phyloP scores from a whole-genome alignment of 345 rosid genomes.

The Eutrema japonicum region DNA sequence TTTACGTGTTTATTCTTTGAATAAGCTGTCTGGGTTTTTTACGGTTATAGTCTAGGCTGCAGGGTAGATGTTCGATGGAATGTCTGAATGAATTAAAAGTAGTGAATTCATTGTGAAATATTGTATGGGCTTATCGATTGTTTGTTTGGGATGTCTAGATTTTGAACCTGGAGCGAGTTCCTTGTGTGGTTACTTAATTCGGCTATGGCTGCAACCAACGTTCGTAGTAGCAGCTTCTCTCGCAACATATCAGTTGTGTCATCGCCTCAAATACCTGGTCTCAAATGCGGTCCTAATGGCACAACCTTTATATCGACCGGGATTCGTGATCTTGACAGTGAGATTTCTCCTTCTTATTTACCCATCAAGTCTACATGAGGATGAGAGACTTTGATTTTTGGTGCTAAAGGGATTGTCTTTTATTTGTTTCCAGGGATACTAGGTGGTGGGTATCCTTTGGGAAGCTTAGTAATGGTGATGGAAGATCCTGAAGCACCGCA shows the following conservation, averaged over 20 bases:
- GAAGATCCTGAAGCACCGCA: slow-evolving; percentile 98
- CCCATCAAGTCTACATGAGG: slow-evolving; percentile 1
- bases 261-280: slow-evolving; percentile 60
- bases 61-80: slow-evolving; percentile 43
- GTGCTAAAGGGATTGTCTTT: slow-evolving; percentile 29
- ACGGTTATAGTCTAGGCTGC: slow-evolving; percentile 6
- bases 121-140: background rate
- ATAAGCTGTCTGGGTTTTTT: background rate
- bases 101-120: background rate
- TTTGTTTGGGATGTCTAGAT: slow-evolving; percentile 21
- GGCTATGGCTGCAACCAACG: slow-evolving; percentile 67
- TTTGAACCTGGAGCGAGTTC: slow-evolving; percentile 17
- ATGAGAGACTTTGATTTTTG: slow-evolving; percentile 3
- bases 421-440: slow-evolving; percentile 57
- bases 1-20: background rate
- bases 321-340: slow-evolving; percentile 90
- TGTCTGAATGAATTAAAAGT: slow-evolving; percentile 26
- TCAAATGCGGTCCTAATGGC: slow-evolving; percentile 87
- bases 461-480: slow-evolving; percentile 92
- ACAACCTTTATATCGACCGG: slow-evolving; percentile 74
- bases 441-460: slow-evolving; percentile 87
- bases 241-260: slow-evolving; percentile 57
- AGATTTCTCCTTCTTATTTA: slow-evolving; percentile 20
- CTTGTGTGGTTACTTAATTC: slow-evolving; percentile 9
- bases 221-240: slow-evolving; percentile 81